A percentile compares a stretch with the other conserved stretches of the same genome.
Evolutionary conservation across 257 asterid genomes (phyloP).

Genomic region (Solanum gracilifrons): DNA sequence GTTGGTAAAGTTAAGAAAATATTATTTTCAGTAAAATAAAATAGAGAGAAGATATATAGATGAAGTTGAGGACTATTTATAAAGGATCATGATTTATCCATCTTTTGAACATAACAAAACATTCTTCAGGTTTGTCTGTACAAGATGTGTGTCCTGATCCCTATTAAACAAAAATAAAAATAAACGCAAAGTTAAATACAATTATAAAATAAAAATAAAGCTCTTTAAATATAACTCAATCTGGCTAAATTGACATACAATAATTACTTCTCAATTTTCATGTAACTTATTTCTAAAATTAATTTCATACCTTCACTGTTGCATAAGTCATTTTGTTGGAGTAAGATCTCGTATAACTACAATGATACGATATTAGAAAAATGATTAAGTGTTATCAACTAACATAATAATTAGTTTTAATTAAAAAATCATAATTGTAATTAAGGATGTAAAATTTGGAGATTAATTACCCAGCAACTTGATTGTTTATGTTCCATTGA

Average conservation of each 20-base stretch:
- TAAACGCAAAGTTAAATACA: not conserved
- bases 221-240: no score
- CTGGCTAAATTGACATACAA: not conserved
- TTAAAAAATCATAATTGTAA: not conserved
- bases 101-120: not conserved
- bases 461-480: constrained; percentile 23
- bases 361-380: not conserved
- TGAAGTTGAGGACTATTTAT: no score
- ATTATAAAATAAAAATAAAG: not conserved
- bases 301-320: constrained; percentile 25
- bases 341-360: constrained; percentile 9
- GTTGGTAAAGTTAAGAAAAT: no score
- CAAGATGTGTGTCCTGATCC: not conserved
- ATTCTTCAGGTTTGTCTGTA: not conserved
- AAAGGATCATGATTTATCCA: not conserved
- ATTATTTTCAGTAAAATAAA: no score
- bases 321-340: constrained; percentile 36
- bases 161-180: not conserved
- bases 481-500: constrained; percentile 20
- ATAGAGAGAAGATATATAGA: no score
- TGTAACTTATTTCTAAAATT: not conserved
- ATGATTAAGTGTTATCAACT: not conserved
- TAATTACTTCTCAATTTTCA: not conserved
- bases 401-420: not conserved
- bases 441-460: not conserved